A percentile compares a stretch with the other conserved stretches of the same genome.
Evolutionary conservation across 140 eudicot genomes (phyloP).

Genomic region (Flaveria floridana): DNA sequence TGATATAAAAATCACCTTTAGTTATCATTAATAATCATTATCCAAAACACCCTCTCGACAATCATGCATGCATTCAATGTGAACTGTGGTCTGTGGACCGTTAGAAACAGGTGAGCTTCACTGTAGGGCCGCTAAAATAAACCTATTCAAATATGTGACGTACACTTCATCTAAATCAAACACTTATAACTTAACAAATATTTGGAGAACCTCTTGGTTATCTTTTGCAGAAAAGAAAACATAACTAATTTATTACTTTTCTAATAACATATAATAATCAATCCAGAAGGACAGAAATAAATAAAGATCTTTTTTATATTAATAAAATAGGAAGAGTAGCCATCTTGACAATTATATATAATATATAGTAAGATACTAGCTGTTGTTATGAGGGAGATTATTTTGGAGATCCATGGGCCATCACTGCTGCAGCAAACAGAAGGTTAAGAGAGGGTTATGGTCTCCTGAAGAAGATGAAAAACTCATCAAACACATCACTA

Average conservation of each 20-base stretch:
- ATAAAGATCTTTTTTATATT: constrained; percentile 12
- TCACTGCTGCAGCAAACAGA: constrained; percentile 92
- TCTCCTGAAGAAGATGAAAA: constrained; percentile 95
- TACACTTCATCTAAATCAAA: constrained; percentile 50
- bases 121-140: constrained; percentile 32
- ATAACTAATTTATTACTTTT: constrained; percentile 27
- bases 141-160: constrained; percentile 46
- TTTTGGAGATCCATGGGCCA: constrained; percentile 54
- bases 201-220: constrained; percentile 41
- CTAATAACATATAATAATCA: constrained; percentile 16
- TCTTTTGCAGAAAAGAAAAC: constrained; percentile 34
- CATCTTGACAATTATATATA: constrained; percentile 36
- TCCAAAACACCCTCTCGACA: not conserved
- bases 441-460: constrained; percentile 89
- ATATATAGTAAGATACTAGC: constrained; percentile 18
- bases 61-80: constrained; percentile 27
- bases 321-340: constrained; percentile 29
- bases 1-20: not conserved
- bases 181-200: constrained; percentile 32
- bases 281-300: constrained; percentile 16
- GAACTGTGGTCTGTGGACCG: constrained; percentile 25
- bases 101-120: constrained; percentile 23
- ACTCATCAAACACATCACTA: constrained; percentile 61
- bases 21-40: constrained; percentile 9
- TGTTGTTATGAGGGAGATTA: constrained; percentile 18